These are phyloP conservation scores for Alternaria angustiovoidea DNA, from an alignment of 2,329 filamentous ascomycete genomes.

Conservation along the genomic window DNA sequence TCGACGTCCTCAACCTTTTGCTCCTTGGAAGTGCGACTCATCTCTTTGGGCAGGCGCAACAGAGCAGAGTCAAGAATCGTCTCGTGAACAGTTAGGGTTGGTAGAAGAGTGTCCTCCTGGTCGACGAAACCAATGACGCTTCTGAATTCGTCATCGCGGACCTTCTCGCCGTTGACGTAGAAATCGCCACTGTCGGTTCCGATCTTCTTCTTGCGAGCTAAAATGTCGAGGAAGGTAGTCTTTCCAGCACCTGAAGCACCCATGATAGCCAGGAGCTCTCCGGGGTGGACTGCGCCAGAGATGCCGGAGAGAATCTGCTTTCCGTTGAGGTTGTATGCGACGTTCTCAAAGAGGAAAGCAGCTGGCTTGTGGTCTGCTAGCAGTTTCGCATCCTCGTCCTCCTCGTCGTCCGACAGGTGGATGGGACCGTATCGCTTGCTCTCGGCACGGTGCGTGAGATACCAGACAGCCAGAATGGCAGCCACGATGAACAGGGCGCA, in stretches of 20 bases:
- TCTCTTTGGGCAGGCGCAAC: conserved; percentile 88
- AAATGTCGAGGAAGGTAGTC: conserved; percentile 94
- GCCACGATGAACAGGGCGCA: conserved; percentile 88
- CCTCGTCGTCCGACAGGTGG: conserved; percentile 81
- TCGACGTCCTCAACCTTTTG: conserved; percentile 92
- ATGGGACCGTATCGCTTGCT: conserved; percentile 73
- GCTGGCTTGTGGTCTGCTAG: conserved; percentile 93
- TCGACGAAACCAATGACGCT: conserved; percentile 96
- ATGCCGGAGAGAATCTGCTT: conserved; percentile 84
- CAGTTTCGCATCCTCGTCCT: conserved; percentile 82
- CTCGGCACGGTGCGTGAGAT: conserved; percentile 77
- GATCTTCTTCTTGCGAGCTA: conserved; percentile 96
- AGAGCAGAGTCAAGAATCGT: conserved; percentile 95
- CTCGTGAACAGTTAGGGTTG: conserved; percentile 95
- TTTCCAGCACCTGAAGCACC: conserved; percentile 97
- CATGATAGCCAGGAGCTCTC: conserved; percentile 98
- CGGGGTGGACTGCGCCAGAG: conserved; percentile 86
- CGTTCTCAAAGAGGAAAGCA: conserved; percentile 84
- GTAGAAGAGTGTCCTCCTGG: conserved; percentile 96
- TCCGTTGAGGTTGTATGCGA: conserved; percentile 85
- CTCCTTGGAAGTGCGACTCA: conserved; percentile 87
- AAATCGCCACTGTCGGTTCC: conserved; percentile 81
- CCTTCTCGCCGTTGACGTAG: conserved; percentile 91
- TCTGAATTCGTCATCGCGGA: conserved; percentile 83
- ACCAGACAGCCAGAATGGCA: conserved; percentile 84